Base-by-base conservation (phyloP, 495 filamentous ascomycete genomes). In the Penicillium nucicola region DNA sequence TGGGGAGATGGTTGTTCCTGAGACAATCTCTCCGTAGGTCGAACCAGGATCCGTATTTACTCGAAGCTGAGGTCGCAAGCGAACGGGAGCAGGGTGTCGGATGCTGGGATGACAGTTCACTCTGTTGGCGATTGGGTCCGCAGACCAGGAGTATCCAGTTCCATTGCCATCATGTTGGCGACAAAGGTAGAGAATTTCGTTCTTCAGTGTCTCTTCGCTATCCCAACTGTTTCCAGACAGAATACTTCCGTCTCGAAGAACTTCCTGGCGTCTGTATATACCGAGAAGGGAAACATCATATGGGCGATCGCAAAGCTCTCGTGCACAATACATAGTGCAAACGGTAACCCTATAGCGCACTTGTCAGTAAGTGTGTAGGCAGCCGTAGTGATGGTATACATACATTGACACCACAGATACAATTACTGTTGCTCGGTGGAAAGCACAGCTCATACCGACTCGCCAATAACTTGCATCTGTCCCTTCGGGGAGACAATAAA, bases 251-350 rank as follows among this genome's bases (percentile, higher is more conserved):
- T 74, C 57, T 11, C 62, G 59, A 9, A 36, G 35, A 15, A 55
- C 37, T 17, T 36, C 47, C 18, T 48, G 58, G 20, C 50, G 62
- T 39, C 52, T 62, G 46, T 73, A 72, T 5, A 74, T 55, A 1
- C 71, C 70, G n/a, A 75, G 56, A 18, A 76, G 45, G 0, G 72
- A 76, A 1, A 72, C 57, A 30, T 72, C 70, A 32, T 75, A 74
- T 43, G 72, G 71, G 18, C 69, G 61, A 36, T 73, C 68, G 38
- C 70, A 72, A 23, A 75, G 56, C 49, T 75, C 65, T 36, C 65
- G 57, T 4, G 70, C 69, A 48, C 70, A 74, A 44, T 75, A 76
- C 25, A 71, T 65, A 0, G 66, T 61, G 20, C 69, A 75, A 12
- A 73, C 60, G 12, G 68, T 72, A 5, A 70, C 48, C 50, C 71